Base-by-base conservation (phyloP, 129 eudicot species). In the Scalesia atractyloides region DNA sequence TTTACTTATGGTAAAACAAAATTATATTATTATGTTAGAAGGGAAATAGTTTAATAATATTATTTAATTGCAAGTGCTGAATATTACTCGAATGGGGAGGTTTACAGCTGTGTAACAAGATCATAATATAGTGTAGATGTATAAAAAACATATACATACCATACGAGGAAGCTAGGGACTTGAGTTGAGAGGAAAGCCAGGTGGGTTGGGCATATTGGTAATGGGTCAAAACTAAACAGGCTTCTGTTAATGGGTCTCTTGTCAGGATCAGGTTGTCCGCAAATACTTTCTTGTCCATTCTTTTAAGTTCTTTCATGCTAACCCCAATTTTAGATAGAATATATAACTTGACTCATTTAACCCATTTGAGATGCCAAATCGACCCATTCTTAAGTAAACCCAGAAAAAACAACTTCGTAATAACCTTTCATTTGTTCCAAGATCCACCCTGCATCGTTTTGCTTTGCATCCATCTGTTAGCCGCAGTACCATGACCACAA, bases 391-490 rank as follows among this genome's bases (percentile, higher is more conserved):
- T 30, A 30, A 30, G 34, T 3, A 30, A 30, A 30, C 34, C 4
- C 34, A 30, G 34, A 30, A 30, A 24, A 30, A 30, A 30, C 34
- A 30, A 30, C 34, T 30, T 30, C 34, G 34, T 2, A 30, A 30
- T 30, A 2, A 73, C 98, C 96, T 60, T 96, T 95, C 98, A 93
- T 93, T 79, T 93, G 92, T 79, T 93, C 98, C 51, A 76, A 56
- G 37, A 93, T 79, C 96, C 96, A 93, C 71, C 98, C 98, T 24
- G 96, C 92, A 85, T 77, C 71, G 73, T 89, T 93, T 74, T 89
- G 85, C 84, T 93, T 93, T 46, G 95, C 98, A 69, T 86, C 95
- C 98, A 93, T 89, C 81, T 96, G 89, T 65, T 88, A 83, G 98
- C 88, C 46, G 98, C 96, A 82, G 89, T 76, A 58, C 95, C 90